Evolutionary conservation across 2,329 filamentous ascomycete species (phyloP).

Genomic region (Exophiala bonariae): DNA sequence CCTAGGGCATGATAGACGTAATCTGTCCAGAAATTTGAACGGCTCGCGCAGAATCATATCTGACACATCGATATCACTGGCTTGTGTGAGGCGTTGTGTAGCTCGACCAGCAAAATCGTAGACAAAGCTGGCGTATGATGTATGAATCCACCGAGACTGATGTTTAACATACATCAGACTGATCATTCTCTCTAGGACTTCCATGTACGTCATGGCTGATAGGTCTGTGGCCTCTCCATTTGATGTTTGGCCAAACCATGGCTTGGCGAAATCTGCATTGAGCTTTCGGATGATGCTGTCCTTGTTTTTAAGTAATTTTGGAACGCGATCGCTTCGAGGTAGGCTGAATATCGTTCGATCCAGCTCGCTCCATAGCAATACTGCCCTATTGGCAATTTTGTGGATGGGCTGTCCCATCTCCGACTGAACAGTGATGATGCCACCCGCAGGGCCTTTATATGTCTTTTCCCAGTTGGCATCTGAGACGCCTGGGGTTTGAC

Average conservation of each 20-base stretch:
- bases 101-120: slow-evolving; percentile 24
- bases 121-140: slow-evolving; percentile 25
- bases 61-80: too few relatives aligned
- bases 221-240: slow-evolving; percentile 45
- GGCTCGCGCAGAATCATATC: too few relatives aligned
- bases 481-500: slow-evolving; percentile 42
- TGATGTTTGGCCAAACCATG: slow-evolving; percentile 49
- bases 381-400: slow-evolving; percentile 39
- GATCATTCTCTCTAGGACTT: slow-evolving; percentile 47
- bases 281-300: slow-evolving; percentile 48
- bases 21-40: too few relatives aligned
- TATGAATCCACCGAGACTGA: slow-evolving; percentile 47
- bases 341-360: slow-evolving; percentile 35
- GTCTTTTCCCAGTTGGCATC: slow-evolving; percentile 49
- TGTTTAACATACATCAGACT: slow-evolving; percentile 50
- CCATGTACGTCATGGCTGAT: slow-evolving; percentile 50
- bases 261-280: slow-evolving; percentile 51
- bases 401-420: slow-evolving; percentile 45
- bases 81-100: too few relatives aligned
- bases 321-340: not conserved
- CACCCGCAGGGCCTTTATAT: slow-evolving; percentile 37
- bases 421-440: slow-evolving; percentile 32
- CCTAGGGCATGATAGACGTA: too few relatives aligned
- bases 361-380: slow-evolving; percentile 39
- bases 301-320: slow-evolving; percentile 42